Conservation (phyloP, 768 basidiomycete genomes). For the Lactifluus hygrophoroides region DNA sequence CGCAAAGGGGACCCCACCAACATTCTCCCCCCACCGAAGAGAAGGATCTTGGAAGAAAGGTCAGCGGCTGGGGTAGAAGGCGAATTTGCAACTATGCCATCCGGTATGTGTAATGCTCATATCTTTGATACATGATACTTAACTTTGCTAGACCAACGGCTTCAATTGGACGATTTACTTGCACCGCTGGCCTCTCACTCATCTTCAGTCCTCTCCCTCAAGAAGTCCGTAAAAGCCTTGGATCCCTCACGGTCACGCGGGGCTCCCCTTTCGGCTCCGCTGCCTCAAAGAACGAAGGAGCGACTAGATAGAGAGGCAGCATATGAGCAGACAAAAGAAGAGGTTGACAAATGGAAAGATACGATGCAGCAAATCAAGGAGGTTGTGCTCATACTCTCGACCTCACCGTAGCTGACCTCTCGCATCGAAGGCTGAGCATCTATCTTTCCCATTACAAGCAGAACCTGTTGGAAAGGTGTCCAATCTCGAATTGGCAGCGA, state of each 20-base stretch:
- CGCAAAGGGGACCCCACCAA: conserved; percentile 39
- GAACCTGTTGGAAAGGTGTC: conserved; percentile 47
- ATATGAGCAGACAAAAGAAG: conserved; percentile 86
- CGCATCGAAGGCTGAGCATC: conserved; percentile 60
- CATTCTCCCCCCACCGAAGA: conserved; percentile 11
- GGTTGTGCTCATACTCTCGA: conserved; percentile 31
- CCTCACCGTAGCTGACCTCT: neutral
- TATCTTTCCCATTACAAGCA: conserved; percentile 79
- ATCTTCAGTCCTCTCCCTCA: conserved; percentile 51
- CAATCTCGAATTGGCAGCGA: conserved; percentile 68
- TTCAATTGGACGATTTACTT: conserved; percentile 67
- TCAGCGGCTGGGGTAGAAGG: conserved; percentile 15
- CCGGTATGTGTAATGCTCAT: neutral
- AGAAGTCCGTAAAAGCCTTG: conserved; percentile 61
- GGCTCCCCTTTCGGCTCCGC: conserved; percentile 61
- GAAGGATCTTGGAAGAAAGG: conserved; percentile 11
- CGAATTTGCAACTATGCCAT: conserved; percentile 15
- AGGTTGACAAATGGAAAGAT: conserved; percentile 88
- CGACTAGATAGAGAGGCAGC: conserved; percentile 89
- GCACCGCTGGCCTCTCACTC: conserved; percentile 59
- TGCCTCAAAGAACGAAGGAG: conserved; percentile 82
- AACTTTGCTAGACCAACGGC: conserved; percentile 37
- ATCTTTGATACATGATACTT: neutral
- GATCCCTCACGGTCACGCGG: conserved; percentile 45
- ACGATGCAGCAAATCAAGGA: conserved; percentile 91